A percentile compares a stretch with the other conserved stretches of the same genome.
These are phyloP conservation scores for Dacryopinax primogenitus DNA, from an alignment of 768 basidiomycete genomes.

Conservation along the genomic window DNA sequence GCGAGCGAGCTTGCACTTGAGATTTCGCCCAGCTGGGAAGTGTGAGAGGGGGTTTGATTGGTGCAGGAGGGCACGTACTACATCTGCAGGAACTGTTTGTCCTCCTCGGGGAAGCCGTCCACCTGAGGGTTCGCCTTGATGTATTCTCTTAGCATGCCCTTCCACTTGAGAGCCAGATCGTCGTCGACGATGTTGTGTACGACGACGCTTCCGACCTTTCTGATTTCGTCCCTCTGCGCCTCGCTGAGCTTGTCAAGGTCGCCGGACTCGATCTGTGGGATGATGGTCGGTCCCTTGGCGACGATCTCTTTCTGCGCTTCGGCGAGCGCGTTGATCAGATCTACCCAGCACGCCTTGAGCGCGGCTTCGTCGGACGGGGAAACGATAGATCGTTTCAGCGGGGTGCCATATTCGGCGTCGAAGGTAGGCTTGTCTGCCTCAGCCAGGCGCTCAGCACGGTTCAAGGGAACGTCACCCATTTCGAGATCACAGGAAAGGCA, in stretches of 20 bases:
- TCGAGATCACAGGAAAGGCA: neutral
- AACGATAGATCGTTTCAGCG: neutral
- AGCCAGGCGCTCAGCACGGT: neutral
- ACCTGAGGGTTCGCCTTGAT: conserved; percentile 42
- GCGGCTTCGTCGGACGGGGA: conserved; percentile 26
- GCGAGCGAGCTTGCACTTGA: conserved; percentile 56
- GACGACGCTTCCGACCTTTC: conserved; percentile 45
- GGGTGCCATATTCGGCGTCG: neutral
- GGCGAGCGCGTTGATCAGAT: conserved; percentile 41
- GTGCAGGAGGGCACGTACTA: conserved; percentile 36
- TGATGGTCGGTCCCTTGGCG: conserved; percentile 32
- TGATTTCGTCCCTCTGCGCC: conserved; percentile 40
- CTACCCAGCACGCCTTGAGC: conserved; percentile 41
- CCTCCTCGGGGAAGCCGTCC: conserved; percentile 23
- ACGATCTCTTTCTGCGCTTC: conserved; percentile 38
- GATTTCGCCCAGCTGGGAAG: conserved; percentile 35
- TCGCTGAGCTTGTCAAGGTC: conserved; percentile 37
- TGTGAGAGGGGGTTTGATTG: neutral
- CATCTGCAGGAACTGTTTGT: conserved; percentile 62
- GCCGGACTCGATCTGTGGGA: conserved; percentile 49
- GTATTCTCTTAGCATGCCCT: conserved; percentile 42
- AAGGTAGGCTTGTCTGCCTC: neutral
- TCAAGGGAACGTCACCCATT: neutral
- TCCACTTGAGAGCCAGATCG: conserved; percentile 46
- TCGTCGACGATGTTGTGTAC: conserved; percentile 49